Evolutionary conservation across 2,329 filamentous ascomycete genomes (phyloP), one percentile per base, ranked within the genome.

Genomic region (Hypomyces rosellus): DNA sequence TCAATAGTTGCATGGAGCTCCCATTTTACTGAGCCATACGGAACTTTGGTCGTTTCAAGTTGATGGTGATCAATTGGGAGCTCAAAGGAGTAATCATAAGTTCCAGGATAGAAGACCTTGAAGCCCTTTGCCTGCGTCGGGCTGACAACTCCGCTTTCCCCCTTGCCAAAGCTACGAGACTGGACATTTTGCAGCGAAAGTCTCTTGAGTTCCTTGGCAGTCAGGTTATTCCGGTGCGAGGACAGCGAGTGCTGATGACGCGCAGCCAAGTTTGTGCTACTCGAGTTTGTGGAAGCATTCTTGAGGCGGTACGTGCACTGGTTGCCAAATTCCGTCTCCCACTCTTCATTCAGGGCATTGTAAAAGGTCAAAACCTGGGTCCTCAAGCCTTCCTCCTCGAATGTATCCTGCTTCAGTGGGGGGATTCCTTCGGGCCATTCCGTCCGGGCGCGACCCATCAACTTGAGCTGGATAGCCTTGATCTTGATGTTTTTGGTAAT

Each of bases 401-500:
- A 86, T 48, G 89, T 83, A 38, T 95, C 88, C 1, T 85, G 78
- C 67, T 95, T 96, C 51, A 85, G 78, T 0, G 91, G 90, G 3
- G 93, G 92, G 30, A 97, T 93, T 46, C 90, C 89, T 72, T 97
- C 93, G 14, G 93, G 92, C 93, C 93, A 99, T 63, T 96, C 90
- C 1, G 93, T 97, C 56, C 86, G 81, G 3, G 90, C 89, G 63
- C 84, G 86, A 30, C 92, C 93, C 38, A 85, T 81, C 59, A 99
- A 88, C 61, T 88, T 92, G 47, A 99, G 75, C 5, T 87, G 90
- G 20, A 99, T 81, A 4, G 89, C 86, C 73, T 96, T 96, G 58
- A 99, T 84, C 70, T 99, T 99, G 43, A 90, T 83, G 57, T 88
- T 87, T 65, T 97, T 97, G 42, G 87, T 85, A 12, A 97, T 80